phyloP scores from a whole-genome alignment of 768 basidiomycete genomes.

The Lactarius psammicola region DNA sequence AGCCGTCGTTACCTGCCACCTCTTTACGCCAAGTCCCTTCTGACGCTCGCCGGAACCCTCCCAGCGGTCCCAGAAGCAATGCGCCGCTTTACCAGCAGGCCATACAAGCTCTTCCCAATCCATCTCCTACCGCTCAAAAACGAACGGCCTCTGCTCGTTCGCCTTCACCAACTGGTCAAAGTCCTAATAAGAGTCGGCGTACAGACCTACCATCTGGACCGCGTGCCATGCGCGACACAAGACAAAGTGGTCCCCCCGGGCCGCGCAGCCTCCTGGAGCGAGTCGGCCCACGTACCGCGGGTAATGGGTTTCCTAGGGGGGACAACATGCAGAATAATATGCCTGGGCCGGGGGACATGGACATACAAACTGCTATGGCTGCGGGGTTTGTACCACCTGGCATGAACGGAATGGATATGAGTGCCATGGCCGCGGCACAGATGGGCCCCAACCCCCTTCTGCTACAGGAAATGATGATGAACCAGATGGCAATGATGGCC shows the following conservation, averaged over 20 bases:
- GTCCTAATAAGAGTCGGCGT: slow-evolving; percentile 63
- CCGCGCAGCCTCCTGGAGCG: slow-evolving; percentile 76
- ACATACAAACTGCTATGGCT: slow-evolving; percentile 51
- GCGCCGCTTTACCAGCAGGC: slow-evolving; percentile 68
- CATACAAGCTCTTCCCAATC: slow-evolving; percentile 34
- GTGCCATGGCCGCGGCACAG: slow-evolving; percentile 50
- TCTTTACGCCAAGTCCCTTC: slow-evolving; percentile 33
- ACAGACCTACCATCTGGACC: slow-evolving; percentile 83
- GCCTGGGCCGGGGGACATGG: slow-evolving; percentile 47
- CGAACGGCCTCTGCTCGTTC: slow-evolving; percentile 32
- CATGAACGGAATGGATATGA: slow-evolving; percentile 61
- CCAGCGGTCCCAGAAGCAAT: slow-evolving; percentile 51
- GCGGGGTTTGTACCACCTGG: slow-evolving; percentile 33
- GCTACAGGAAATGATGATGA: slow-evolving; percentile 90
- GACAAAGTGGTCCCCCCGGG: slow-evolving; percentile 34
- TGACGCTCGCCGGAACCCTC: slow-evolving; percentile 46
- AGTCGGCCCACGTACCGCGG: slow-evolving; percentile 45
- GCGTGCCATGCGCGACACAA: slow-evolving; percentile 65
- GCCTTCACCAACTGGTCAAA: slow-evolving; percentile 31
- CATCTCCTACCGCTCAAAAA: slow-evolving; percentile 31
- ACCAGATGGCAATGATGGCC: slow-evolving; percentile 90
- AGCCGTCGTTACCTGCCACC: slow-evolving; percentile 29
- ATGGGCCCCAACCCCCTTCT: slow-evolving; percentile 56
- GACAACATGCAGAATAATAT: slow-evolving; percentile 82
- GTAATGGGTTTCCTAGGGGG: slow-evolving; percentile 15